Percentiles rank a stretch among this genome's conserved stretches.
Evolutionary conservation across 1,284 basidiomycete species (phyloP).

Genomic region (Caloboletus firmus): DNA sequence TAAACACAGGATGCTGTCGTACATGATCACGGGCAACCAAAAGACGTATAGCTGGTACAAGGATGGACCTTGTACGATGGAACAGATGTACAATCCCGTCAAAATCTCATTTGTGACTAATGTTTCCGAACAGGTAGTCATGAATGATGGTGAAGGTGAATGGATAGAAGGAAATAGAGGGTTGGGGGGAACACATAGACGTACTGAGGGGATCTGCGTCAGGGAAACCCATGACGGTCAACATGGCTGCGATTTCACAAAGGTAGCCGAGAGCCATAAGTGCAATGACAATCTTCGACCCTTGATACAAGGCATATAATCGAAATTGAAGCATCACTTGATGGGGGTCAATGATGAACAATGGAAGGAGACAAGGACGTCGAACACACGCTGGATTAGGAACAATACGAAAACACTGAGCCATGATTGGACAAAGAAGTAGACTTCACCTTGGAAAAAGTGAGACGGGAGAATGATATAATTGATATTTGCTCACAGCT

Average conservation of each 20-base stretch:
- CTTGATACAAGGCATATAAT: constrained; percentile 22
- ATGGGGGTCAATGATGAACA: neutral
- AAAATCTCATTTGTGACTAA: constrained; percentile 15
- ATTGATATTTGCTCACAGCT: constrained; percentile 9
- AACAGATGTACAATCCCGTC: constrained; percentile 16
- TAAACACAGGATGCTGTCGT: neutral
- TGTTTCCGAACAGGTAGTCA: neutral
- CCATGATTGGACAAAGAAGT: constrained; percentile 10
- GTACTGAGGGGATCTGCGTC: constrained; percentile 5
- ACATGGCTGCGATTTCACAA: constrained; percentile 9
- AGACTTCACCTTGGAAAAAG: constrained; percentile 4
- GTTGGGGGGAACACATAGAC: neutral
- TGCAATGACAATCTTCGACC: constrained; percentile 6
- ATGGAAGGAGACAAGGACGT: neutral
- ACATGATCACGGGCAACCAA: constrained; percentile 23
- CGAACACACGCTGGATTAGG: constrained; percentile 17
- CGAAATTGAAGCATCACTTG: constrained; percentile 19
- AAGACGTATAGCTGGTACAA: constrained; percentile 10
- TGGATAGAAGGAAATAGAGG: neutral
- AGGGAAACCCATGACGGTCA: constrained; percentile 1
- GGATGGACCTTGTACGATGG: neutral
- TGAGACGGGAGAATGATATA: neutral
- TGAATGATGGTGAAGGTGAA: neutral
- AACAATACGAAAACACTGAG: neutral
- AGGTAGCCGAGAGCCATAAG: constrained; percentile 9